Conservation (phyloP, 768 basidiomycete genomes). For the Suillus sp. region DNA sequence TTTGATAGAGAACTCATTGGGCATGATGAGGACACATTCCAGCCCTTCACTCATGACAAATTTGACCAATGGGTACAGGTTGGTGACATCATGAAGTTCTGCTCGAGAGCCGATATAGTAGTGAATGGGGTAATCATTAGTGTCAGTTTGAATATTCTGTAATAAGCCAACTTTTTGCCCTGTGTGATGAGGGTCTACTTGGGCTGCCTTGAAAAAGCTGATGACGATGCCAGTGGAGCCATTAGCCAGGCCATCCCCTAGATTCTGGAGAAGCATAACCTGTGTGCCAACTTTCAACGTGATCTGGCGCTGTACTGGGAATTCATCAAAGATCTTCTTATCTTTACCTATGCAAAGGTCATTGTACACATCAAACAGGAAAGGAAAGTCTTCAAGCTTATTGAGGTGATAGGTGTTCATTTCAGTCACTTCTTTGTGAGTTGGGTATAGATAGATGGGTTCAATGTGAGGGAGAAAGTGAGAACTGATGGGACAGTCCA, state of each 20-base stretch:
- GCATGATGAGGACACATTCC: constrained; percentile 49
- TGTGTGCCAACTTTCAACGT: constrained; percentile 65
- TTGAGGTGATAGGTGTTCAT: constrained; percentile 60
- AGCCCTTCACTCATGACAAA: constrained; percentile 43
- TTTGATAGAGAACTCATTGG: constrained; percentile 13
- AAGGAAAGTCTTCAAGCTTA: too few relatives aligned
- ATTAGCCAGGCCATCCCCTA: constrained; percentile 63
- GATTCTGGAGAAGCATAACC: constrained; percentile 73
- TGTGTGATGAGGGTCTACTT: too few relatives aligned
- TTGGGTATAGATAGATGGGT: constrained; percentile 62
- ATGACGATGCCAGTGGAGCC: constrained; percentile 65
- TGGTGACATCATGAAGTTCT: too few relatives aligned
- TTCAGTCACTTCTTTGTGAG: constrained; percentile 67
- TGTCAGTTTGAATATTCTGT: too few relatives aligned
- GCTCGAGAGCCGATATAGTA: too few relatives aligned
- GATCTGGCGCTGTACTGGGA: constrained; percentile 24
- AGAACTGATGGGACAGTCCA: constrained; percentile 37
- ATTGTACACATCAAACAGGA: too few relatives aligned
- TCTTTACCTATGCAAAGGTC: too few relatives aligned
- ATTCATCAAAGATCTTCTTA: too few relatives aligned
- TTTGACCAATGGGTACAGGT: constrained; percentile 43
- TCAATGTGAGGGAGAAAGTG: constrained; percentile 35
- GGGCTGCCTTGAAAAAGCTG: constrained; percentile 42
- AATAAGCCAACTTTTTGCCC: too few relatives aligned
- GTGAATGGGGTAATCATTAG: too few relatives aligned